Percentiles rank a stretch among this genome's conserved stretches.
Evolutionary conservation across 345 rosid genomes (phyloP).

Genomic region (Sonneratia alba): DNA sequence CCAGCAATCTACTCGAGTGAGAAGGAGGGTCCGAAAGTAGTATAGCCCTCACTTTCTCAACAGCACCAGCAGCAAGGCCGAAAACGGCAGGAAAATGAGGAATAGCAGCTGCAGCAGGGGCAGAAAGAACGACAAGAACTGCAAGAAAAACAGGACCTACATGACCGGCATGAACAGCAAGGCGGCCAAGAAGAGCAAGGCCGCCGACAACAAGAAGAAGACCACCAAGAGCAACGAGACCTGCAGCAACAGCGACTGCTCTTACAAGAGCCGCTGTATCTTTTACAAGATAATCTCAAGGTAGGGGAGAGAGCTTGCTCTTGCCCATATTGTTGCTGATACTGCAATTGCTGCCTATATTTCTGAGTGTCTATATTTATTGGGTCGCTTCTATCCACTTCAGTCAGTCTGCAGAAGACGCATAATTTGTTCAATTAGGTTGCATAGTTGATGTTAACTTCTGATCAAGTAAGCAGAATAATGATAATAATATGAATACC

Average conservation of each 20-base stretch:
- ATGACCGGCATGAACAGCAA: slow-evolving; percentile 3
- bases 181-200: neutral
- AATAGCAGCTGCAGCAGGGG: neutral
- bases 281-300: neutral
- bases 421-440: neutral
- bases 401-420: slow-evolving; percentile 7
- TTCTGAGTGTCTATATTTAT: neutral
- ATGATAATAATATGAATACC: neutral
- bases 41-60: neutral
- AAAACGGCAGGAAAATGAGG: neutral
- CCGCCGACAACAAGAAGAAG: neutral
- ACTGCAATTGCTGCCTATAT: neutral
- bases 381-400: neutral
- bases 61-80: neutral
- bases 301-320: neutral
- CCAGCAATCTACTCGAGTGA: neutral
- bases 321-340: neutral
- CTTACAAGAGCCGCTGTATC: neutral
- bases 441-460: too few relatives aligned
- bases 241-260: neutral
- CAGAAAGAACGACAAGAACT: slow-evolving; percentile 3
- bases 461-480: neutral
- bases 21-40: neutral
- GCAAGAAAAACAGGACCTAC: slow-evolving; percentile 3
- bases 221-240: neutral